Evolutionary conservation across 139 green algal genomes (phyloP).

Genomic region (Limnomonas spitsbergensis): DNA sequence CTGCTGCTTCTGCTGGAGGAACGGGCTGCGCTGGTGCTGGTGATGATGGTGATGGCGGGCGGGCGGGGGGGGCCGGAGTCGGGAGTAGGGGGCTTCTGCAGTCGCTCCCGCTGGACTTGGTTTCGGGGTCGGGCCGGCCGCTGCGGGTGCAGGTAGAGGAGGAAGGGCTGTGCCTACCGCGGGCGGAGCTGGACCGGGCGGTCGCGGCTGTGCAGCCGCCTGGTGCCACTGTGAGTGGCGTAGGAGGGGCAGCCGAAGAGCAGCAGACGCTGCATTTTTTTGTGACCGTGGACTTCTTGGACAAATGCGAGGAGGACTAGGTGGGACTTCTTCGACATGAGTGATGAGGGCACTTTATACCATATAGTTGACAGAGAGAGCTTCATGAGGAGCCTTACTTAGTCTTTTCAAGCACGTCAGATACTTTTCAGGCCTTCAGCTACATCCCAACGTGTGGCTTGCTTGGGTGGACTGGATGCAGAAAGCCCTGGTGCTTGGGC

Average conservation of each 20-base stretch:
- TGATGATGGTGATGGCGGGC: background rate
- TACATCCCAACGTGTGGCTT: no score
- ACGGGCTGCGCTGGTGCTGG: background rate
- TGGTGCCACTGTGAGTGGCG: background rate
- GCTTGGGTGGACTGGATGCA: no score
- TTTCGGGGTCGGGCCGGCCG: background rate
- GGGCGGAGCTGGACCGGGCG: background rate
- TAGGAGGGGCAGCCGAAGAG: background rate
- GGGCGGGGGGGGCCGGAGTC: background rate
- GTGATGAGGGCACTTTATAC: no score
- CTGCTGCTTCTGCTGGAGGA: background rate
- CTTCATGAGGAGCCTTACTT: no score
- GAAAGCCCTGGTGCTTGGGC: no score
- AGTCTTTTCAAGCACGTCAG: no score
- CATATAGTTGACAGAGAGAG: no score
- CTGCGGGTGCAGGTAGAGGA: background rate
- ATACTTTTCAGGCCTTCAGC: no score
- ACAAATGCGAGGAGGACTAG: no score
- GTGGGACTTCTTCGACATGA: no score
- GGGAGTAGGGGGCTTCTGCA: background rate
- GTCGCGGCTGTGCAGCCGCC: background rate
- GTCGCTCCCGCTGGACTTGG: background rate
- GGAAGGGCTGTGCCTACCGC: background rate
- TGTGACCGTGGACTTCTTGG: background rate
- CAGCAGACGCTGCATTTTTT: background rate